phyloP scores from a whole-genome alignment of 345 rosid species.

The Euphorbia peplus region DNA sequence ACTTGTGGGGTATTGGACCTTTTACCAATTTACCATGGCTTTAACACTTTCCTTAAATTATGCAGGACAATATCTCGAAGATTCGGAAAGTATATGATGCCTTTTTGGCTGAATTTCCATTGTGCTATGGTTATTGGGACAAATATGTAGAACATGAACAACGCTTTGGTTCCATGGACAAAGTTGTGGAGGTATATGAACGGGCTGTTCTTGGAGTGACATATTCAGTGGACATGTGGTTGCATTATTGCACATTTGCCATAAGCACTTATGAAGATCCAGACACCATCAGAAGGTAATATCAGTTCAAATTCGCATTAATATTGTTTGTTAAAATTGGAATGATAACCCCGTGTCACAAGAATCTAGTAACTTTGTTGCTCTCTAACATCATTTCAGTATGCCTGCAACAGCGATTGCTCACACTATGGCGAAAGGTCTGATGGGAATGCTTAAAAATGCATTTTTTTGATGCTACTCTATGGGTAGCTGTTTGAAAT shows the following conservation, averaged over 20 bases:
- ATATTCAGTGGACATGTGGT: constrained; percentile 97
- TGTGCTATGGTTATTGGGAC: constrained; percentile 99
- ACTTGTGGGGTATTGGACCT: neutral
- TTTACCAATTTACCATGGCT: neutral
- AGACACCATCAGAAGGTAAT: constrained; percentile 90
- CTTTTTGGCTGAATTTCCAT: constrained; percentile 86
- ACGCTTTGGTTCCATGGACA: constrained; percentile 79
- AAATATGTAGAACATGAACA: constrained; percentile 98
- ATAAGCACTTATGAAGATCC: constrained; percentile 88
- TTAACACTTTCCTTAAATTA: constrained; percentile 19
- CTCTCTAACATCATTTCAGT: constrained; percentile 65
- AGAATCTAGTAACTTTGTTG: constrained; percentile 38
- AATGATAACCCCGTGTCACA: constrained; percentile 27
- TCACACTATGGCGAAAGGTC: constrained; percentile 61
- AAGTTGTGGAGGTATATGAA: constrained; percentile 93
- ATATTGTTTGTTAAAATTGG: constrained; percentile 28
- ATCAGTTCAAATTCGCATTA: constrained; percentile 15
- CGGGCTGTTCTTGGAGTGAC: constrained; percentile 89
- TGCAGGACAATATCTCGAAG: constrained; percentile 80
- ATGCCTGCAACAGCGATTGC: constrained; percentile 67
- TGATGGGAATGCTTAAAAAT: constrained; percentile 57
- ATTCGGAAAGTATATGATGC: constrained; percentile 83
- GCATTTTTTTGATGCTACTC: constrained; percentile 28
- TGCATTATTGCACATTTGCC: constrained; percentile 82
- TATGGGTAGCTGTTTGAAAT: constrained; percentile 31